phyloP scores from a whole-genome alignment of 495 filamentous ascomycete genomes.

The Talaromyces thailandensis region DNA sequence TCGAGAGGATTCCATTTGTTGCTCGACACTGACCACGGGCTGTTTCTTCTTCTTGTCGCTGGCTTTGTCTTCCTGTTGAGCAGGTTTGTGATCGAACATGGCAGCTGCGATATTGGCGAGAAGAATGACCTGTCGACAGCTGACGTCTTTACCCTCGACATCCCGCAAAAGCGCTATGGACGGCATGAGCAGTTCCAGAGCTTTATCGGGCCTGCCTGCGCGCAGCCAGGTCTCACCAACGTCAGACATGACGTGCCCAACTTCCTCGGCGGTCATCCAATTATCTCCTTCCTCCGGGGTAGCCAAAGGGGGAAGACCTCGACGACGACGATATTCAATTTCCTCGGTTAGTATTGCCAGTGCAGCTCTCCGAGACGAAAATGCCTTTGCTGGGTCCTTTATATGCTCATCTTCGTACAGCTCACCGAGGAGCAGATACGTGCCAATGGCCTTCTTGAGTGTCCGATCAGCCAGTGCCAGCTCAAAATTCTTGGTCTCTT shows the following conservation, averaged over 20 bases:
- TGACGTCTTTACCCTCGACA: slow-evolving; percentile 32
- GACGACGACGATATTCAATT: slow-evolving; percentile 50
- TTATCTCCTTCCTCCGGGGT: slow-evolving; percentile 42
- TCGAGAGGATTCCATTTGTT: slow-evolving; percentile 43
- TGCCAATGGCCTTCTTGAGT: slow-evolving; percentile 60
- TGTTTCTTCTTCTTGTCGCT: neutral
- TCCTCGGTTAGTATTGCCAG: slow-evolving; percentile 76
- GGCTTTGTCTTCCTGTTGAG: neutral
- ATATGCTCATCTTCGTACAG: slow-evolving; percentile 51
- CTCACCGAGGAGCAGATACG: slow-evolving; percentile 73
- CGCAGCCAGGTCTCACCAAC: slow-evolving; percentile 5
- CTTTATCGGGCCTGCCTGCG: slow-evolving; percentile 43
- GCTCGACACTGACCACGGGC: neutral
- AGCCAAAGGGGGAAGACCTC: slow-evolving; percentile 37
- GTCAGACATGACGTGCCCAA: slow-evolving; percentile 1
- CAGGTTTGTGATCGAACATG: slow-evolving; percentile 17
- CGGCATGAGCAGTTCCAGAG: slow-evolving; percentile 82
- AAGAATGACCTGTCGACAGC: slow-evolving; percentile 66
- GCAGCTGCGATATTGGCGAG: slow-evolving; percentile 25
- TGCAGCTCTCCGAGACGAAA: slow-evolving; percentile 67
- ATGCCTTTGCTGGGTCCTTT: slow-evolving; percentile 50
- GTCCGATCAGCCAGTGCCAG: slow-evolving; percentile 52
- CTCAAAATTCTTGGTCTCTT: slow-evolving; percentile 12
- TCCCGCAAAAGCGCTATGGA: slow-evolving; percentile 51
- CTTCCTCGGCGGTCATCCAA: slow-evolving; percentile 5